Evolutionary conservation across 2,329 filamentous ascomycete species (phyloP).

Genomic region (Rutstroemia sp.): DNA sequence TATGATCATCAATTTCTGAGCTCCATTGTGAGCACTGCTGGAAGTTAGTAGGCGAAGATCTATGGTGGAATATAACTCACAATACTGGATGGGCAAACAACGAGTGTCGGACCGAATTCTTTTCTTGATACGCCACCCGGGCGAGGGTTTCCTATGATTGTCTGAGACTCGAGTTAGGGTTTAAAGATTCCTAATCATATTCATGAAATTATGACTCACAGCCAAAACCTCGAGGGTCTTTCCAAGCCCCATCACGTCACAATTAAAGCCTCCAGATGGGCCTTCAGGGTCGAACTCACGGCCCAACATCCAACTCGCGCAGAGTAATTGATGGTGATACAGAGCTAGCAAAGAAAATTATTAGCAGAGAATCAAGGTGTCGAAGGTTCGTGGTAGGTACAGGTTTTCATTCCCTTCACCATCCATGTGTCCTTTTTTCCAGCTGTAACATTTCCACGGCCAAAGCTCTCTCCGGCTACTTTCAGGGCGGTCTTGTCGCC

Average conservation of each 20-base stretch:
- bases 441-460: not conserved
- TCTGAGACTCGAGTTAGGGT: not conserved
- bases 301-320: not conserved
- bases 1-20: not conserved
- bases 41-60: not conserved
- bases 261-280: not conserved
- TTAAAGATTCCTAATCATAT: too few species aligned
- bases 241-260: slow-evolving; percentile 1
- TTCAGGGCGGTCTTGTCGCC: slow-evolving; percentile 1
- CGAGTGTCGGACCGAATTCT: not conserved
- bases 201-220: not conserved
- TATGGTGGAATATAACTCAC: not conserved
- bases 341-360: not conserved
- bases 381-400: not conserved
- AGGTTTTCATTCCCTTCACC: not conserved
- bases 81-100: not conserved
- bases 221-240: not conserved
- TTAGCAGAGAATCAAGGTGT: not conserved
- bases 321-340: not conserved
- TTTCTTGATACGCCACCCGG: not conserved
- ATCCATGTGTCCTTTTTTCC: not conserved
- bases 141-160: not conserved
- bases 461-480: slow-evolving; percentile 1
- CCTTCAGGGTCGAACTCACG: not conserved
- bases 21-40: too few species aligned